Base-by-base conservation (phyloP, 106 monocot genomes). In the Triglochin maritima region DNA sequence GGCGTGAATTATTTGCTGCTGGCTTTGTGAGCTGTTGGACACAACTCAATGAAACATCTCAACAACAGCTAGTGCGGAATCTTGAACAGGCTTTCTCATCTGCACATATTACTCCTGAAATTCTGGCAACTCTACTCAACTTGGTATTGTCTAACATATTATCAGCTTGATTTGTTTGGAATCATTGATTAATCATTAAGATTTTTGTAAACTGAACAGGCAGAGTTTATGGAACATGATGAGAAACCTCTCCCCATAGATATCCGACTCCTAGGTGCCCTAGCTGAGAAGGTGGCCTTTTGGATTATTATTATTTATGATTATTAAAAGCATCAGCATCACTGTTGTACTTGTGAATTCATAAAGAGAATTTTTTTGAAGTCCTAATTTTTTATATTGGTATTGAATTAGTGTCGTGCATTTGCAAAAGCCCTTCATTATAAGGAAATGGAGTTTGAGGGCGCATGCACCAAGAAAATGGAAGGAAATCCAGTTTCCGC, bases 391-490 rank as follows among this genome's bases (percentile, higher is more conserved):
- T 63, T 45, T 17, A 6, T 59, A 2, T 59, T 6, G 50, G 44
- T 42, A 68, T 69, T 50, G 63, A 2, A 65, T 16, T 68, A 98
- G 92, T 98, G 98, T 69, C 92, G 92, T 52, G 98, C 98, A 74
- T 98, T 86, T 84, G 88, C 98, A 17, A 98, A 98, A 73, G 98
- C 98, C 2, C 92, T 98, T 58, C 98, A 98, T 76, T 98, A 98
- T 75, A 98, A 98, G 70, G 98, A 98, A 86, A 98, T 98, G 92
- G 98, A 98, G 60, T 98, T 98, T 78, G 91, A 98, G 82, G 98
- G 84, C 72, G 88, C 86, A 60, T 81, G 85, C 50, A 86, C 92
- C n/a, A 98, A 83, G 67, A 91, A 86, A 58, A 92, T 81, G 86
- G 92, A 92, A 68, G 86, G 91, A 56, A 98, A 98, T 81, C 98